Conservation (phyloP, 805 yeast genomes). For the Metschnikowia aberdeeniae region DNA sequence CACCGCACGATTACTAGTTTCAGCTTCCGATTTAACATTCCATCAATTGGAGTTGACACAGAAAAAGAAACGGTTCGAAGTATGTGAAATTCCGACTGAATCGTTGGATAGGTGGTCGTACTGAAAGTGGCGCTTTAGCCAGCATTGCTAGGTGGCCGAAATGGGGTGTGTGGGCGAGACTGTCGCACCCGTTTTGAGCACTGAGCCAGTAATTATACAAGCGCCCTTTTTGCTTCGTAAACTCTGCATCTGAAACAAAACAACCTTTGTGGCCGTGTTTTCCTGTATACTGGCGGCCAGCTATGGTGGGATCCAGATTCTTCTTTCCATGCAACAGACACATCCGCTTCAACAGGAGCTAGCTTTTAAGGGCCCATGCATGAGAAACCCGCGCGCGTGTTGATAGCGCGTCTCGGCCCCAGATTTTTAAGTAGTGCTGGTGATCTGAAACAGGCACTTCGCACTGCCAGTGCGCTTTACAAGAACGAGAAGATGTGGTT, state of each 20-base stretch:
- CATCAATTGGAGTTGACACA: too few species aligned
- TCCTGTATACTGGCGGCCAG: too few species aligned
- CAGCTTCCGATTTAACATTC: too few species aligned
- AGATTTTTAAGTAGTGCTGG: not conserved
- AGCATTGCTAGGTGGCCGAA: not conserved
- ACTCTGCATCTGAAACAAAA: not conserved
- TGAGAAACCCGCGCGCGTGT: not conserved
- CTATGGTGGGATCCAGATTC: too few species aligned
- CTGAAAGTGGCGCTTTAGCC: not conserved
- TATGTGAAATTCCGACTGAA: too few species aligned
- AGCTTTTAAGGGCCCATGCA: not conserved
- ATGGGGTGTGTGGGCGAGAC: not conserved
- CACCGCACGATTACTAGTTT: too few species aligned
- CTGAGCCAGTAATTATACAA: conserved; percentile 1
- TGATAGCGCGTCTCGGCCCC: not conserved
- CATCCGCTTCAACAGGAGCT: not conserved
- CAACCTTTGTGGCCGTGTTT: not conserved
- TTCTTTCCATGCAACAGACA: not conserved
- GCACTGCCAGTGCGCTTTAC: too few species aligned
- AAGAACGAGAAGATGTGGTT: too few species aligned
- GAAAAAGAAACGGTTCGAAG: too few species aligned
- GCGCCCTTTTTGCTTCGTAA: not conserved
- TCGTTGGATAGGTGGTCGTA: too few species aligned
- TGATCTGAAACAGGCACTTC: not conserved
- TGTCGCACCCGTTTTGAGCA: conserved; percentile 2